Percentiles rank a stretch among this genome's conserved stretches.
These are phyloP conservation scores for Sordariomycetes sp. DNA, from an alignment of 2,329 filamentous ascomycete genomes.

Conservation along the genomic window DNA sequence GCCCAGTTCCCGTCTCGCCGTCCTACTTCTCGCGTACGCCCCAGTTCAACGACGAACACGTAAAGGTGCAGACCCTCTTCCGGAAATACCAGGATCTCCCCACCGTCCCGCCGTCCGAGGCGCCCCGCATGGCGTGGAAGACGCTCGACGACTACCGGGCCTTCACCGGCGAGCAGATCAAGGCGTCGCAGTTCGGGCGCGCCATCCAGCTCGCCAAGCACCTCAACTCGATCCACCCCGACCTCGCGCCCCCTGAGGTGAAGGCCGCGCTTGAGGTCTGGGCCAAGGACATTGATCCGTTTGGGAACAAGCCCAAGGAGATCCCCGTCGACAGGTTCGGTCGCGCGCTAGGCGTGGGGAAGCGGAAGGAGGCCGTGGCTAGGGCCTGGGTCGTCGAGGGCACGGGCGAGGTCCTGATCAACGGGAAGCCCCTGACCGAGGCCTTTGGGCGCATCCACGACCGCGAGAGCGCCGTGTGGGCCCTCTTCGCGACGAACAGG, in stretches of 20 bases:
- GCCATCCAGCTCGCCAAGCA: conserved; percentile 65
- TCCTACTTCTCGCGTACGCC: conserved; percentile 92
- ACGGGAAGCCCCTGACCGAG: conserved; percentile 72
- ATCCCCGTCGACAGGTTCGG: conserved; percentile 63
- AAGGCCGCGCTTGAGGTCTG: conserved; percentile 52
- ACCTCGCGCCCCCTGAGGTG: conserved; percentile 60
- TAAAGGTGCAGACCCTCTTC: conserved; percentile 59
- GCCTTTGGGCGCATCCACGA: conserved; percentile 84
- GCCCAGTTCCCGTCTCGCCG: conserved; percentile 69
- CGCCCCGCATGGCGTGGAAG: conserved; percentile 68
- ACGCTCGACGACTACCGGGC: conserved; percentile 64
- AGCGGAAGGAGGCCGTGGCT: conserved; percentile 77
- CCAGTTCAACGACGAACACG: conserved; percentile 71
- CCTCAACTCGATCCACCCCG: conserved; percentile 74
- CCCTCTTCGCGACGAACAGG: conserved; percentile 67
- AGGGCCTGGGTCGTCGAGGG: conserved; percentile 85
- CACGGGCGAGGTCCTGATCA: conserved; percentile 78
- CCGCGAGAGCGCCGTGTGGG: conserved; percentile 87
- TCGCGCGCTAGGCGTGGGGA: conserved; percentile 65
- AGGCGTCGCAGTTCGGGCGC: conserved; percentile 64
- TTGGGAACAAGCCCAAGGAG: conserved; percentile 48
- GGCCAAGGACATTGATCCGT: conserved; percentile 61
- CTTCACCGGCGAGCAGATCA: conserved; percentile 57
- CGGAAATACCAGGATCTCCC: conserved; percentile 65
- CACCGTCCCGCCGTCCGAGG: conserved; percentile 47